Conservation (phyloP, 2,329 filamentous ascomycete genomes). For the Xylaria sp. region DNA sequence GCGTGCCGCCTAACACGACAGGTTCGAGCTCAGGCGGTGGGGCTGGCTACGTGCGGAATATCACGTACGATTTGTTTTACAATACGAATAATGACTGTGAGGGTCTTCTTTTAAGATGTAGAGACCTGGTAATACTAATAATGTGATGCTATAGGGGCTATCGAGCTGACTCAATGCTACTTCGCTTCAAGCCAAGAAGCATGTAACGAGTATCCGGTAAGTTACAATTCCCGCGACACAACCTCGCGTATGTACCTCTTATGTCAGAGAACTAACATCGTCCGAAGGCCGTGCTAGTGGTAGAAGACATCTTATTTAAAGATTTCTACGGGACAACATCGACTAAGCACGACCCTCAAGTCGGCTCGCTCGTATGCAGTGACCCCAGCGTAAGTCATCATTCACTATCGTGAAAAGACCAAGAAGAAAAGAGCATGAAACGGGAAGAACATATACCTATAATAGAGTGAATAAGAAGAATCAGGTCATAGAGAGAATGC, state of each 20-base stretch:
- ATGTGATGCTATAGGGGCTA: constrained; percentile 22
- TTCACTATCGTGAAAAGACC: too few relatives aligned
- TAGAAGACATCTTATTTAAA: constrained; percentile 63
- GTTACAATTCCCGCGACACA: constrained; percentile 43
- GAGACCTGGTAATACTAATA: neutral
- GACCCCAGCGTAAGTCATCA: constrained; percentile 33
- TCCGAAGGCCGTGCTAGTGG: constrained; percentile 58
- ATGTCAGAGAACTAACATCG: neutral
- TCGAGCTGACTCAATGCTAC: constrained; percentile 38
- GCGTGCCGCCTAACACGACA: constrained; percentile 54
- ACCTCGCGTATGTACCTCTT: neutral
- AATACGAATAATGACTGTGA: constrained; percentile 68
- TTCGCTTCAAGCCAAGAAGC: constrained; percentile 36
- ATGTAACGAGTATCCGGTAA: constrained; percentile 32
- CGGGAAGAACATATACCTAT: neutral
- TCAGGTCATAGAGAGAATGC: too few relatives aligned
- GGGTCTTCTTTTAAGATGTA: neutral
- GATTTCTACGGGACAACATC: constrained; percentile 64
- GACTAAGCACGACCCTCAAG: constrained; percentile 36
- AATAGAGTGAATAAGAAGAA: neutral
- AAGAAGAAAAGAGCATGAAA: neutral
- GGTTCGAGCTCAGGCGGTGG: constrained; percentile 70
- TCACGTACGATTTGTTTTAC: constrained; percentile 68
- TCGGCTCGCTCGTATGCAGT: constrained; percentile 41
- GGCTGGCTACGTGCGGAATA: constrained; percentile 67